phyloP scores from a whole-genome alignment of 140 eudicot species.

The Ambrosia hybrid region DNA sequence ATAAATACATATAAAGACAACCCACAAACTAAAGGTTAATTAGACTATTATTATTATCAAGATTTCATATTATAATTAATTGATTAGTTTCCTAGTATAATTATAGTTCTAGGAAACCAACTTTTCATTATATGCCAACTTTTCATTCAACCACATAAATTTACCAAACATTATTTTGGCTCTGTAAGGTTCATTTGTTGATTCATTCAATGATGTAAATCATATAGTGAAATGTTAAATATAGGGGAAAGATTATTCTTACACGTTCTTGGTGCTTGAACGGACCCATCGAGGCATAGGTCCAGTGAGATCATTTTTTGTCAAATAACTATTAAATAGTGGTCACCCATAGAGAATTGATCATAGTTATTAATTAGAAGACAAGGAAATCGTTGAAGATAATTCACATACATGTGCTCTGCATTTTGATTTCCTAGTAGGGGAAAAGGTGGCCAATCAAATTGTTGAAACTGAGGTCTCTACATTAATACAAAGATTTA shows the following conservation, averaged over 20 bases:
- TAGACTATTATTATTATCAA: neutral
- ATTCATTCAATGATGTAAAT: constrained; percentile 10
- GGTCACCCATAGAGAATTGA: constrained; percentile 15
- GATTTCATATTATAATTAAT: neutral
- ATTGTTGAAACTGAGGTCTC: constrained; percentile 82
- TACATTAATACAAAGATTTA: constrained; percentile 32
- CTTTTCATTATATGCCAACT: neutral
- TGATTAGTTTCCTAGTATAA: neutral
- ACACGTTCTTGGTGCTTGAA: constrained; percentile 59
- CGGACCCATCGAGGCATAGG: constrained; percentile 59
- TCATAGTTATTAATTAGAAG: neutral
- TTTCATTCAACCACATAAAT: neutral
- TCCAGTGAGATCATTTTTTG: constrained; percentile 74
- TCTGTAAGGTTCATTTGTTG: neutral
- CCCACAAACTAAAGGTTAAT: neutral
- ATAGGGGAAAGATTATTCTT: constrained; percentile 11
- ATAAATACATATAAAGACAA: neutral
- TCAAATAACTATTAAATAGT: constrained; percentile 52
- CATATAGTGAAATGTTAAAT: neutral
- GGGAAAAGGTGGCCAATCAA: constrained; percentile 56
- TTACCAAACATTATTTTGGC: neutral
- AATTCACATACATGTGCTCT: constrained; percentile 54
- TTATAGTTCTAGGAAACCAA: neutral
- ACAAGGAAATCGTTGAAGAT: constrained; percentile 20
- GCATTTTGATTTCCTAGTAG: constrained; percentile 32